Conservation (phyloP, 192 early-diverging fungal species). For the Linnemannia schmuckeri region DNA sequence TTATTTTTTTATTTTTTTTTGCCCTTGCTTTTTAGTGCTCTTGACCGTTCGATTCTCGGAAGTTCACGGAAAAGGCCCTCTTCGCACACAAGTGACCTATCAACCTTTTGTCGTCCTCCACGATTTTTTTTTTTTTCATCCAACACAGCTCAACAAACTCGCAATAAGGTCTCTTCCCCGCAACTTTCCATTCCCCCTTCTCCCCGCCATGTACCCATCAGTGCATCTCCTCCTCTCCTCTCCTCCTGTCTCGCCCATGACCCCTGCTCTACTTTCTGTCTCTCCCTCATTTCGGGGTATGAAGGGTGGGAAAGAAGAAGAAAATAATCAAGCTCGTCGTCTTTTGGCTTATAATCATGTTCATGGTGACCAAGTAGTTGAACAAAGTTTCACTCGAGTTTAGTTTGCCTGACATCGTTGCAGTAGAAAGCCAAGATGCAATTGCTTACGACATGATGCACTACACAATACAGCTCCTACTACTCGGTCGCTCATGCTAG, state of each 20-base stretch:
- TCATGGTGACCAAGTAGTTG: no score
- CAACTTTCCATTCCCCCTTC: not conserved
- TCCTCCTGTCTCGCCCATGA: not conserved
- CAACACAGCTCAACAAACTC: not conserved
- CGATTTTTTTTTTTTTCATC: not conserved
- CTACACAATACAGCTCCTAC: not conserved
- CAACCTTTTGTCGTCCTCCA: not conserved
- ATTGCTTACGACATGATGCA: not conserved
- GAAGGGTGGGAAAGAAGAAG: not conserved
- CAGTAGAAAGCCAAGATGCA: not conserved
- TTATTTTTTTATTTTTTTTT: no score
- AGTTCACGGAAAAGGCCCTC: not conserved
- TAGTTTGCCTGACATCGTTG: not conserved
- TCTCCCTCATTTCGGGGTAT: not conserved
- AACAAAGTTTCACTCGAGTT: no score
- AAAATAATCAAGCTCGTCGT: not conserved
- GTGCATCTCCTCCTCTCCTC: not conserved
- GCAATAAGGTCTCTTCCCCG: slow-evolving; percentile 32
- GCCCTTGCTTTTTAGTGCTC: not conserved
- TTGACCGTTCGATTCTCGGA: not conserved
- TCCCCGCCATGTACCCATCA: slow-evolving; percentile 4
- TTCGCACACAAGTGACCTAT: not conserved
- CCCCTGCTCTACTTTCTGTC: not conserved
- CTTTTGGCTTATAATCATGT: not conserved
- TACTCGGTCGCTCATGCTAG: not conserved